phyloP scores from a whole-genome alignment of 2,329 filamentous ascomycete species.

The Fonsecaea erecta region DNA sequence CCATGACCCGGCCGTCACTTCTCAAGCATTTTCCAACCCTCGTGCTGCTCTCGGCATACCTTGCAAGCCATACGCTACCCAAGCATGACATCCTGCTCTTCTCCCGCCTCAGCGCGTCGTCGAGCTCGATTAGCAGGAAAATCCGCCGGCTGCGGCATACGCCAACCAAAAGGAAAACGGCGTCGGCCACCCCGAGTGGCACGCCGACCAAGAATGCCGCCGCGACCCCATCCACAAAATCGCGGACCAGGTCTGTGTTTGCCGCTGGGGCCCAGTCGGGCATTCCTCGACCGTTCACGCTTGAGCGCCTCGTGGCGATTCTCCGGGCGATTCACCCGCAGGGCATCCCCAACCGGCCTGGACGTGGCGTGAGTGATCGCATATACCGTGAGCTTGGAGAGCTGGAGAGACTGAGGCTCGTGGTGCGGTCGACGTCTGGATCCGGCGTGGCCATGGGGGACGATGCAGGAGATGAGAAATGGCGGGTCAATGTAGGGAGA shows the following conservation, averaged over 20 bases:
- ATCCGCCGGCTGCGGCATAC: slow-evolving; percentile 45
- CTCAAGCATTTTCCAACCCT: slow-evolving; percentile 54
- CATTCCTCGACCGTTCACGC: slow-evolving; percentile 44
- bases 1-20: slow-evolving; percentile 20
- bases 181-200: slow-evolving; percentile 10
- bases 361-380: slow-evolving; percentile 47
- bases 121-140: slow-evolving; percentile 50
- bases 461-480: slow-evolving; percentile 51
- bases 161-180: slow-evolving; percentile 39
- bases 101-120: slow-evolving; percentile 54
- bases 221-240: slow-evolving; percentile 42
- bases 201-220: slow-evolving; percentile 20
- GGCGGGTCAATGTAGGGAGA: slow-evolving; percentile 54
- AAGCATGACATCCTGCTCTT: slow-evolving; percentile 56
- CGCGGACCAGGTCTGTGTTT: slow-evolving; percentile 33
- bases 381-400: slow-evolving; percentile 54
- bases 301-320: slow-evolving; percentile 54
- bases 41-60: slow-evolving; percentile 53
- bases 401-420: slow-evolving; percentile 51
- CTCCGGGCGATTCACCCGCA: slow-evolving; percentile 54
- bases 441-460: slow-evolving; percentile 43
- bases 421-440: slow-evolving; percentile 49
- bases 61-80: slow-evolving; percentile 54
- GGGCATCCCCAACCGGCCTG: slow-evolving; percentile 42
- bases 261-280: slow-evolving; percentile 18